Conservation (phyloP, 2,329 filamentous ascomycete genomes). For the Colletotrichum limetticola region DNA sequence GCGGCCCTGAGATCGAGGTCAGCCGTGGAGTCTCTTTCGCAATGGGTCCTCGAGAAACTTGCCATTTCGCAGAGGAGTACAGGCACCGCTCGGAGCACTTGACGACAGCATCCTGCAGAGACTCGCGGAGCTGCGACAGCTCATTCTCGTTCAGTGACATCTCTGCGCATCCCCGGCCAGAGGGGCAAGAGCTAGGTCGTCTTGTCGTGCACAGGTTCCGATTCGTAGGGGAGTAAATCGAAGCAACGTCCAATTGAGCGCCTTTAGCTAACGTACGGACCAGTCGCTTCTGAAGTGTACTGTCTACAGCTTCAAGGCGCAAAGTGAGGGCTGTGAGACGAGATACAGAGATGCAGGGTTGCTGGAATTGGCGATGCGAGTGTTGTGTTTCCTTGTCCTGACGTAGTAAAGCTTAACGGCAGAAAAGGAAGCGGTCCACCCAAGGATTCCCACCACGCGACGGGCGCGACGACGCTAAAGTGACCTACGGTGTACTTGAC, state of each 20-base stretch:
- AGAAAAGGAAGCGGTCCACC: conserved; percentile 20
- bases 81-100: conserved; percentile 95
- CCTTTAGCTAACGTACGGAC: too few relatives aligned
- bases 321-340: background rate
- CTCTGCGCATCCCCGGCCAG: conserved; percentile 32
- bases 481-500: conserved; percentile 1
- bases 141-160: conserved; percentile 69
- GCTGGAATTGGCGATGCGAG: conserved; percentile 19
- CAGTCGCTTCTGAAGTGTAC: background rate
- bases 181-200: background rate
- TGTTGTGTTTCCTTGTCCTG: conserved; percentile 32
- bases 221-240: background rate
- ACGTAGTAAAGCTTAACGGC: conserved; percentile 34
- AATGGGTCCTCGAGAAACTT: conserved; percentile 31
- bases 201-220: background rate
- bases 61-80: conserved; percentile 98
- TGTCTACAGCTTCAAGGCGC: background rate
- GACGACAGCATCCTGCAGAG: conserved; percentile 85
- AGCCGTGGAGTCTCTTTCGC: conserved; percentile 26
- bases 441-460: background rate
- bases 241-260: background rate
- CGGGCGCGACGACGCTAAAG: conserved; percentile 11
- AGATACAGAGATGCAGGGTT: background rate
- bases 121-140: conserved; percentile 72
- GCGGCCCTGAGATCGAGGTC: conserved; percentile 75